Base-by-base conservation (phyloP, 345 rosid genomes). In the Corchorus capsularis region DNA sequence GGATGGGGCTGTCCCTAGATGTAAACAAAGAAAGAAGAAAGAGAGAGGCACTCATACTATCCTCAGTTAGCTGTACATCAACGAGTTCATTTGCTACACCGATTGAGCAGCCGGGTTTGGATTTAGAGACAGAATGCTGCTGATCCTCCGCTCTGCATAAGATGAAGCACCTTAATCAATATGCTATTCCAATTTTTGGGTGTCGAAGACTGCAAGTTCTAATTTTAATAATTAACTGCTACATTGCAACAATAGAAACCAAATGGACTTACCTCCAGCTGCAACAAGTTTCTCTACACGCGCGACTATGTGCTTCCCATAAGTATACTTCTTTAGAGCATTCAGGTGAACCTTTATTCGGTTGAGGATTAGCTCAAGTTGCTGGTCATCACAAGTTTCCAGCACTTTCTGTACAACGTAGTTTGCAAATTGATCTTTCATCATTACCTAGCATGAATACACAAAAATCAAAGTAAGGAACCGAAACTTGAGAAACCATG, bases 391-490 rank as follows among this genome's bases (percentile, higher is more conserved):
- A 66, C 96, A 93, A 64, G 99, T 93, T 85, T 93, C 99, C 85
- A 95, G 87, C 81, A 95, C 98, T 76, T 95, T 95, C 83, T 95
- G 99, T 85, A 95, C 99, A 61, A 95, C 99, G 61, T 95, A 95
- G 86, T 95, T 95, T 46, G 98, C 99, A 81, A 93, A 95, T 84
- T 94, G 98, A 81, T 94, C 98, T 86, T 94, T 94, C 98, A 94
- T 94, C 98, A 94, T 94, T 74, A 82, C 97, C 98, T 94, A 82
- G 77, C 37, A 59, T 32, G 34, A 61, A 32, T 13, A 61, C 32
- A 61, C 8, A 61, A 59, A 56, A 59, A 4, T 6, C 16, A 11
- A 10, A 1, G 0, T 27, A 22, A 59, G 16, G 63, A 27, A 12
- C 22, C 4, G 37, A 59, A 27, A 59, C 6, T 11, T 59, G 63